Percentiles rank a stretch among this genome's conserved stretches.
These are phyloP conservation scores for Dothidotthia symphoricarpi DNA, from an alignment of 2,329 filamentous ascomycete species.

Conservation along the genomic window DNA sequence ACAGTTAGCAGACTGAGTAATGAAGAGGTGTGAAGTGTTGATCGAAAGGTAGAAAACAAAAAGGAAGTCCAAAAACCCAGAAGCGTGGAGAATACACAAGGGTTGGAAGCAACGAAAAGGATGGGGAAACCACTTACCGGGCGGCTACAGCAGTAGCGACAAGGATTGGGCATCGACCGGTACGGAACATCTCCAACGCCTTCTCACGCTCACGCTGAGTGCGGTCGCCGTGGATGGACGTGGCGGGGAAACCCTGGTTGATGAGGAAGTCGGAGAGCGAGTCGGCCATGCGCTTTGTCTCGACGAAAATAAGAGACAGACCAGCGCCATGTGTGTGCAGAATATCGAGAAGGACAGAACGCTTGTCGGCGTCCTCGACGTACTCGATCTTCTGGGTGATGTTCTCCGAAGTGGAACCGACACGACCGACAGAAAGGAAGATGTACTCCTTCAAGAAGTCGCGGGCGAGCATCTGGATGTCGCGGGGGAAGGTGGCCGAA, in stretches of 20 bases:
- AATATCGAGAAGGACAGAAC: conserved; percentile 94
- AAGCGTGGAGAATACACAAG: conserved; percentile 1
- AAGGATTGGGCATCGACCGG: conserved; percentile 89
- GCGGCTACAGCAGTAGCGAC: conserved; percentile 97
- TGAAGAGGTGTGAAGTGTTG: background rate
- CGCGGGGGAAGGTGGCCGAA: conserved; percentile 96
- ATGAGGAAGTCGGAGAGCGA: conserved; percentile 96
- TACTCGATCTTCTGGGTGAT: conserved; percentile 99
- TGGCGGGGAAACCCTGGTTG: conserved; percentile 97
- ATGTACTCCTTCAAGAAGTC: conserved; percentile 99
- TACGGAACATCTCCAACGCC: conserved; percentile 96
- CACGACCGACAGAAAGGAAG: conserved; percentile 97
- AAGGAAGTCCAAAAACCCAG: background rate
- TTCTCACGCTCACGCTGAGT: conserved; percentile 99
- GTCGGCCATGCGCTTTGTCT: conserved; percentile 99
- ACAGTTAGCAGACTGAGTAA: background rate
- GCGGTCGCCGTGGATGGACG: conserved; percentile 96
- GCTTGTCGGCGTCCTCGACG: conserved; percentile 95
- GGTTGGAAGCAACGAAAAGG: no score
- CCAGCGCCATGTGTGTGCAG: conserved; percentile 89
- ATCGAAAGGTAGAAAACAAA: background rate
- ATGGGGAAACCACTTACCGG: no score
- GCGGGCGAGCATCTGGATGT: conserved; percentile 98
- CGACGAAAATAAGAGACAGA: conserved; percentile 95
- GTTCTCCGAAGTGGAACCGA: conserved; percentile 99